These are phyloP conservation scores for Nannizziopsis arthrosporioides DNA, from an alignment of 2,329 filamentous ascomycete species.

Conservation along the genomic window DNA sequence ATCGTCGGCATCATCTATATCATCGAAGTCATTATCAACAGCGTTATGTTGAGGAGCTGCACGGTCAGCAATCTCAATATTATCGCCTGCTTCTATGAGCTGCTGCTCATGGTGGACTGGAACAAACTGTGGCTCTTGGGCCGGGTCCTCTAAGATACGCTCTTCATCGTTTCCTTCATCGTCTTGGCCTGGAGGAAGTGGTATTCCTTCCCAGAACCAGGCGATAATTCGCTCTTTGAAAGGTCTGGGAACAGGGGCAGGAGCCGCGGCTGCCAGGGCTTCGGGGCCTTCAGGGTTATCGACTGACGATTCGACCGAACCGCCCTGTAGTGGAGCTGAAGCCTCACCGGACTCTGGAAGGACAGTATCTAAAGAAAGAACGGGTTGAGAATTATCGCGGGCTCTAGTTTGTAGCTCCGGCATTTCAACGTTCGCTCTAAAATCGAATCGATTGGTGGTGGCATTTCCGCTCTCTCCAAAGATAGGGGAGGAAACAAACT, in stretches of 20 bases:
- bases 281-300: neutral
- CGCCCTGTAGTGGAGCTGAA: neutral
- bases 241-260: neutral
- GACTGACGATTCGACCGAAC: neutral
- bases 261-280: neutral
- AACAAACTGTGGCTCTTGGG: slow-evolving; percentile 50
- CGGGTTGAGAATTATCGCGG: neutral
- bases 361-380: neutral
- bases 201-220: slow-evolving; percentile 38
- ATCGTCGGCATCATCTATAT: slow-evolving; percentile 68
- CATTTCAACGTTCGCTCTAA: slow-evolving; percentile 5
- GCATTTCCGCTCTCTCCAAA: slow-evolving; percentile 6
- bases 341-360: neutral
- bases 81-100: slow-evolving; percentile 24
- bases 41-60: slow-evolving; percentile 47
- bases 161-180: slow-evolving; percentile 42
- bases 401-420: neutral
- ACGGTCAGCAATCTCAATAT: slow-evolving; percentile 23
- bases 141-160: slow-evolving; percentile 44
- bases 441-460: slow-evolving; percentile 5
- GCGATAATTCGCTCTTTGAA: slow-evolving; percentile 21
- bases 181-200: slow-evolving; percentile 18
- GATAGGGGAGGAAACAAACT: neutral
- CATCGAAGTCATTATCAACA: slow-evolving; percentile 54
- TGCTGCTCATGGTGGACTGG: slow-evolving; percentile 38